phyloP scores from a whole-genome alignment of 805 yeast species.

The Wickerhamomyces queroliae region DNA sequence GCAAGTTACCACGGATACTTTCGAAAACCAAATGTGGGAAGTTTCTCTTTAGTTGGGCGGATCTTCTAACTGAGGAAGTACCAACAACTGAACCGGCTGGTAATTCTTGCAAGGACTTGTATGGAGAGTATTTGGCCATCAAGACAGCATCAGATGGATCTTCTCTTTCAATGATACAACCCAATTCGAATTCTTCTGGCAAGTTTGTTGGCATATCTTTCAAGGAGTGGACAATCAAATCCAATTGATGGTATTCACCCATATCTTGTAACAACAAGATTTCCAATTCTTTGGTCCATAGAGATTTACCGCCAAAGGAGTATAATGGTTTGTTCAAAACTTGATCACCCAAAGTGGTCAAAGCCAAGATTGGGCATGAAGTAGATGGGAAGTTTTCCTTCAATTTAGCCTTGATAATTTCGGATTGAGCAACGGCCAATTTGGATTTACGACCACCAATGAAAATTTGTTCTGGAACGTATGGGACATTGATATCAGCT shows the following conservation, averaged over 20 bases:
- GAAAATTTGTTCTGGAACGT: conserved; percentile 21
- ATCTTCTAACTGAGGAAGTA: conserved; percentile 89
- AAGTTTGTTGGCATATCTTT: conserved; percentile 89
- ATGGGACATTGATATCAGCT: conserved; percentile 11
- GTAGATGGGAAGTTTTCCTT: conserved; percentile 55
- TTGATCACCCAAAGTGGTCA: conserved; percentile 87
- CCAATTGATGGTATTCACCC: conserved; percentile 64
- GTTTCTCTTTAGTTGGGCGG: conserved; percentile 79
- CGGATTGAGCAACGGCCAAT: conserved; percentile 83
- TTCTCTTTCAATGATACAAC: conserved; percentile 79
- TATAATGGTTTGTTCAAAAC: conserved; percentile 81
- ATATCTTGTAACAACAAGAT: conserved; percentile 58
- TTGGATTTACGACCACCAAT: conserved; percentile 90
- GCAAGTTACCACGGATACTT: conserved; percentile 79
- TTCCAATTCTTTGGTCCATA: conserved; percentile 96
- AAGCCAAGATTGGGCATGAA: conserved; percentile 70
- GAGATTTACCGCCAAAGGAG: conserved; percentile 91
- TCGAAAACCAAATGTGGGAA: conserved; percentile 76
- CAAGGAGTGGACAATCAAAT: conserved; percentile 87
- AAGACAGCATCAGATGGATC: conserved; percentile 93
- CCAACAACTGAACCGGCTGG: conserved; percentile 89
- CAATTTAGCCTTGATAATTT: conserved; percentile 60
- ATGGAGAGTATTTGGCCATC: conserved; percentile 61
- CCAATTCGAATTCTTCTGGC: conserved; percentile 86
- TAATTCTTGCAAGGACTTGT: conserved; percentile 61